A percentile compares a stretch with the other conserved stretches of the same genome.
phyloP scores from a whole-genome alignment of 2,329 filamentous ascomycete species.

The Pestalotiopsis sp. region DNA sequence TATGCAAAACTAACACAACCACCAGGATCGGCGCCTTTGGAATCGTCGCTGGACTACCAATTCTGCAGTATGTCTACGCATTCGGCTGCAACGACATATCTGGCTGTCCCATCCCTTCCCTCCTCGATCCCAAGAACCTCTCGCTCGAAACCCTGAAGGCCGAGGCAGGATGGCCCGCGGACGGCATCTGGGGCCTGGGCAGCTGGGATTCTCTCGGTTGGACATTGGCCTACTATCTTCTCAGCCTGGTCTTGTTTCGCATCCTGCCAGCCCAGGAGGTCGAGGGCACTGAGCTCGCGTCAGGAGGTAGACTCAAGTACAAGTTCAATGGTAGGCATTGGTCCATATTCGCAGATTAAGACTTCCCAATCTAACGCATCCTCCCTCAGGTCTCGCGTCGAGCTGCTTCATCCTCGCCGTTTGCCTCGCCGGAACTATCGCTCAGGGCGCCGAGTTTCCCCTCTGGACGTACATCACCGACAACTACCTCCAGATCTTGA shows the following conservation, averaged over 20 bases:
- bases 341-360: not conserved
- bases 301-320: slow-evolving; percentile 78
- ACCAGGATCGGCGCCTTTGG: slow-evolving; percentile 72
- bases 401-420: slow-evolving; percentile 73
- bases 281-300: slow-evolving; percentile 71
- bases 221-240: slow-evolving; percentile 75
- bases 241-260: slow-evolving; percentile 75
- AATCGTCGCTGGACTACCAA: slow-evolving; percentile 80
- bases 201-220: slow-evolving; percentile 72
- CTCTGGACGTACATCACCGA: slow-evolving; percentile 94
- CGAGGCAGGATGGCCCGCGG: slow-evolving; percentile 79
- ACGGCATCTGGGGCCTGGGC: slow-evolving; percentile 71
- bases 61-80: slow-evolving; percentile 76
- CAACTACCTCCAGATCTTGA: slow-evolving; percentile 86
- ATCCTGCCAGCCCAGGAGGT: slow-evolving; percentile 74
- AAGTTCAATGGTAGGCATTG: slow-evolving; percentile 38
- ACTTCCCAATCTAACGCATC: slow-evolving; percentile 18
- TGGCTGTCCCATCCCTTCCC: slow-evolving; percentile 84
- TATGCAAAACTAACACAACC: not conserved
- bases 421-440: slow-evolving; percentile 72
- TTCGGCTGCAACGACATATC: slow-evolving; percentile 93
- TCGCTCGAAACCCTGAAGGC: slow-evolving; percentile 73
- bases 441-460: slow-evolving; percentile 79
- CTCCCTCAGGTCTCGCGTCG: slow-evolving; percentile 69
- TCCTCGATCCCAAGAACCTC: slow-evolving; percentile 73